A percentile compares a stretch with the other conserved stretches of the same genome.
phyloP scores from a whole-genome alignment of 768 basidiomycete genomes.

The Agaricus sinodeliciosus region DNA sequence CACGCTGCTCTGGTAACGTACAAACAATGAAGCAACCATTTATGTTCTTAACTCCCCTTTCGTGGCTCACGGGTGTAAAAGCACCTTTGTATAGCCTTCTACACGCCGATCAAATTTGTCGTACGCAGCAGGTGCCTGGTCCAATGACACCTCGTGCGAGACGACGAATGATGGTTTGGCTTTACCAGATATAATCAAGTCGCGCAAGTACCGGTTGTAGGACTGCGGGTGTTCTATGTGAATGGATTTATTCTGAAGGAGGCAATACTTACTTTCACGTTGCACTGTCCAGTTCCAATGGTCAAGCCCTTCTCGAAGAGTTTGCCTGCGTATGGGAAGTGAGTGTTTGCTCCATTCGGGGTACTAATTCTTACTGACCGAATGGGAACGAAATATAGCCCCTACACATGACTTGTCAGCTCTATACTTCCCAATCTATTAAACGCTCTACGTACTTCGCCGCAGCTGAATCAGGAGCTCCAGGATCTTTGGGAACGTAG shows the following conservation, averaged over 20 bases:
- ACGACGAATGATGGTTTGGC: conserved; percentile 52
- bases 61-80: conserved; percentile 36
- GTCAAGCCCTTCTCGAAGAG: conserved; percentile 52
- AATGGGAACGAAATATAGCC: conserved; percentile 49
- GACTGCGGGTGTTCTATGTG: conserved; percentile 20
- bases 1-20: conserved; percentile 7
- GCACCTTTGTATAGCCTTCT: conserved; percentile 48
- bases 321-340: conserved; percentile 22
- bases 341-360: neutral
- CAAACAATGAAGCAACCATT: neutral
- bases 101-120: conserved; percentile 47
- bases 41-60: neutral
- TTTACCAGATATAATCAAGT: conserved; percentile 45
- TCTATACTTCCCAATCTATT: neutral
- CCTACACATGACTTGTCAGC: conserved; percentile 15
- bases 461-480: conserved; percentile 44
- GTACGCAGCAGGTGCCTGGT: conserved; percentile 43
- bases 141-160: conserved; percentile 43
- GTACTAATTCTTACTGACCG: conserved; percentile 18
- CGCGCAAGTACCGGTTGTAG: conserved; percentile 48
- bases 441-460: conserved; percentile 30
- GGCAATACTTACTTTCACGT: conserved; percentile 35
- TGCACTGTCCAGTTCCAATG: conserved; percentile 49
- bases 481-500: conserved; percentile 51
- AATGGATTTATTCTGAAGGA: neutral